These are phyloP conservation scores for Phytophthora ramorum DNA, from an alignment of 352 stramenopile species.

Conservation along the genomic window DNA sequence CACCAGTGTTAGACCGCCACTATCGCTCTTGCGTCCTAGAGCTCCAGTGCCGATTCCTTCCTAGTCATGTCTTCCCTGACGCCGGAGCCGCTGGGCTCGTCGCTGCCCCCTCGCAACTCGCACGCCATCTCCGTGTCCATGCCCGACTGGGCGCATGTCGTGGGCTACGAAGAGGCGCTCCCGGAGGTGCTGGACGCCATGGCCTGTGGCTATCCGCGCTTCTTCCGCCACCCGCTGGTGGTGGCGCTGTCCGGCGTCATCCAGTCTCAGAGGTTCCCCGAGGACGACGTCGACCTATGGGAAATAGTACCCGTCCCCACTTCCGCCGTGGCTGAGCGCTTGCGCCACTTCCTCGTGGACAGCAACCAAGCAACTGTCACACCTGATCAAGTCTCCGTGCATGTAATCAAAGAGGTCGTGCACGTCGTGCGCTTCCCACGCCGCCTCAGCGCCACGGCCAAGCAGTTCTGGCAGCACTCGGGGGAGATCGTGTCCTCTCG, in stretches of 20 bases:
- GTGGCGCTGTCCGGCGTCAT: constrained; percentile 61
- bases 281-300: constrained; percentile 33
- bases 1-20: background rate
- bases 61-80: constrained; percentile 8
- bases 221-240: constrained; percentile 92
- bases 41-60: background rate
- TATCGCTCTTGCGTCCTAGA: background rate
- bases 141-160: constrained; percentile 83
- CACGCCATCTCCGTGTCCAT: constrained; percentile 89
- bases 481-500: constrained; percentile 93
- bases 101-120: constrained; percentile 67
- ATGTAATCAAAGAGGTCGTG: constrained; percentile 55
- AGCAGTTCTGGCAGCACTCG: constrained; percentile 94
- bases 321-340: constrained; percentile 55
- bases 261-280: constrained; percentile 28
- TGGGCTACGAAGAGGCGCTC: constrained; percentile 92
- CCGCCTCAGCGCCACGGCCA: constrained; percentile 54
- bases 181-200: constrained; percentile 71
- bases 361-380: constrained; percentile 37
- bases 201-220: constrained; percentile 92
- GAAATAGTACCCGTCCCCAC: constrained; percentile 64
- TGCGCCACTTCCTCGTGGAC: constrained; percentile 73
- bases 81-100: constrained; percentile 67
- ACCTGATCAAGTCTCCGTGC: constrained; percentile 38
- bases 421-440: constrained; percentile 83